A percentile compares a stretch with the other conserved stretches of the same genome.
Evolutionary conservation across 345 rosid genomes (phyloP).

Genomic region (Dipteronia sinensis): DNA sequence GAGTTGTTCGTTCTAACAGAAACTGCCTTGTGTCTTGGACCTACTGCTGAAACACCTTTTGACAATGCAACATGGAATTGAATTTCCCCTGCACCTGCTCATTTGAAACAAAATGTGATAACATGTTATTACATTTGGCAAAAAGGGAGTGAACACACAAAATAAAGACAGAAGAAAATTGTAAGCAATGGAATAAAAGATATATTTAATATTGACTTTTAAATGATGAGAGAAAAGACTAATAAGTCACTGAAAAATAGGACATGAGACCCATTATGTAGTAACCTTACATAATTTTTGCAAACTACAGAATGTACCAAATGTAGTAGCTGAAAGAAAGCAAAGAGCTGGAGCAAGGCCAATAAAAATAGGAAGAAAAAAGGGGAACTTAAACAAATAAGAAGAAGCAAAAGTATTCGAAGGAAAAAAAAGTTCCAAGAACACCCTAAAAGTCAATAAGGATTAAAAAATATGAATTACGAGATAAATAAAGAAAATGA

Average conservation of each 20-base stretch:
- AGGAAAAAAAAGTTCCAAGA: neutral
- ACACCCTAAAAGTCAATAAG: neutral
- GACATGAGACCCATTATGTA: neutral
- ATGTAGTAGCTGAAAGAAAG: neutral
- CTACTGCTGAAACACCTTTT: slow-evolving; percentile 59
- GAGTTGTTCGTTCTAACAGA: slow-evolving; percentile 41
- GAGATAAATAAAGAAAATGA: neutral
- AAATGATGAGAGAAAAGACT: neutral
- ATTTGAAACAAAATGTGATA: slow-evolving; percentile 19
- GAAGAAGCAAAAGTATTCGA: neutral
- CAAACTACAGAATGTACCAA: neutral
- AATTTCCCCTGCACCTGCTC: slow-evolving; percentile 59
- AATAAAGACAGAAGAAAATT: neutral
- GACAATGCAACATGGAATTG: slow-evolving; percentile 65
- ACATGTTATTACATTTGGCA: neutral
- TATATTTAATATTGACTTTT: neutral
- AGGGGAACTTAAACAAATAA: neutral
- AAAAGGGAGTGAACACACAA: neutral
- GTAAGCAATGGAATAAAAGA: neutral
- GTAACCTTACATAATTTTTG: neutral
- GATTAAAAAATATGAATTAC: neutral
- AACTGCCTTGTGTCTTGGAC: slow-evolving; percentile 62
- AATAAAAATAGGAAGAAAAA: neutral
- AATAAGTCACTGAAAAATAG: neutral
- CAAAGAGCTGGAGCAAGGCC: neutral